These are phyloP conservation scores for Skeletonema marinoi DNA, from an alignment of 108 stramenopile species.

Conservation along the genomic window DNA sequence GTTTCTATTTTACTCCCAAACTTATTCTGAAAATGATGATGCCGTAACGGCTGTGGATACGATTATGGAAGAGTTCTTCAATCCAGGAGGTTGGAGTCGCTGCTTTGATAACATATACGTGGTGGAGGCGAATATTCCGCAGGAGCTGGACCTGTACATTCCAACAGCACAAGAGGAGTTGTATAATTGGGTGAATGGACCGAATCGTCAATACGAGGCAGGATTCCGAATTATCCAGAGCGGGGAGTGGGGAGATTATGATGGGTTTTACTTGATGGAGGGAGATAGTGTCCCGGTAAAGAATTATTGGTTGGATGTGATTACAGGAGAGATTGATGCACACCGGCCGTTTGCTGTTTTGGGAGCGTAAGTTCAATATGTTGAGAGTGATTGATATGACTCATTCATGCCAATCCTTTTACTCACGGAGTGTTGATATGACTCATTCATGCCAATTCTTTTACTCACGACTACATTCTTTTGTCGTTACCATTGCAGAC, in stretches of 20 bases:
- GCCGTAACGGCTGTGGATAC: conserved; percentile 60
- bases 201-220: conserved; percentile 75
- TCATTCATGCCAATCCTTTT: too few relatives aligned
- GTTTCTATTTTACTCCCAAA: conserved; percentile 71
- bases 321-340: conserved; percentile 53
- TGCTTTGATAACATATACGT: conserved; percentile 68
- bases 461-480: too few relatives aligned
- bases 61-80: conserved; percentile 62
- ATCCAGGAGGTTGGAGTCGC: conserved; percentile 63
- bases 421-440: too few relatives aligned
- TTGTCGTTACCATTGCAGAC: too few relatives aligned
- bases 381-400: too few relatives aligned
- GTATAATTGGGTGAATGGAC: conserved; percentile 78
- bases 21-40: conserved; percentile 58
- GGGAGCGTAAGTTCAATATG: conserved; percentile 34
- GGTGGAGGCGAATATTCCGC: conserved; percentile 70
- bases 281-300: conserved; percentile 71
- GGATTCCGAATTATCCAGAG: conserved; percentile 66
- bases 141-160: conserved; percentile 55
- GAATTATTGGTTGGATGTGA: conserved; percentile 66
- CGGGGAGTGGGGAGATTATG: conserved; percentile 66
- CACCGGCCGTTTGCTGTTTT: conserved; percentile 65
- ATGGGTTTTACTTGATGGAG: conserved; percentile 75
- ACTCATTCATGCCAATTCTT: too few relatives aligned
- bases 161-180: conserved; percentile 53